Conservation (phyloP, 495 filamentous ascomycete species). For the Talaromyces wortmannii region DNA sequence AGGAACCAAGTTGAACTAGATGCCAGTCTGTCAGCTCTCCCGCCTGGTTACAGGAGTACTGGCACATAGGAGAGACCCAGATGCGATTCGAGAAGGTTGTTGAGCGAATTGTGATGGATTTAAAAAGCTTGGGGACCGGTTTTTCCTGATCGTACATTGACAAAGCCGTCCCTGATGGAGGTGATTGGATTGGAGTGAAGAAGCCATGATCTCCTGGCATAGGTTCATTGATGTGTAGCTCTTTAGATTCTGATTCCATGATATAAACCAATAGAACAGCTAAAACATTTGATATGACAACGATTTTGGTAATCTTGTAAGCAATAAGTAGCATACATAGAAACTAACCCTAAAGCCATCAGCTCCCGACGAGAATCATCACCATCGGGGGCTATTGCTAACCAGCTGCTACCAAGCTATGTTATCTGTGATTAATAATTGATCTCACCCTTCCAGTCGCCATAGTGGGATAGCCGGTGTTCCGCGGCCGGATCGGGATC, state of each 20-base stretch:
- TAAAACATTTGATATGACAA: neutral
- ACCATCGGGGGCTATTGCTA: neutral
- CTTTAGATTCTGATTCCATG: neutral
- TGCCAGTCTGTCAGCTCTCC: constrained; percentile 51
- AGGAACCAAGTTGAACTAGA: constrained; percentile 48
- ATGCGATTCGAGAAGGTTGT: constrained; percentile 59
- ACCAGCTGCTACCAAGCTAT: neutral
- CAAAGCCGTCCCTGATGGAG: neutral
- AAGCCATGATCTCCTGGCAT: neutral
- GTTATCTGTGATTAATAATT: neutral
- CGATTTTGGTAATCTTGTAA: neutral
- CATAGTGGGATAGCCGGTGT: neutral
- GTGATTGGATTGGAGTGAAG: neutral
- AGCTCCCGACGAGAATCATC: neutral
- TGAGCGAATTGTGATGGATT: constrained; percentile 51
- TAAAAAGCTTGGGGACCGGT: constrained; percentile 40
- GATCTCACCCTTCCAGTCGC: neutral
- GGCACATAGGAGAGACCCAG: constrained; percentile 40
- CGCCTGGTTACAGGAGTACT: constrained; percentile 51
- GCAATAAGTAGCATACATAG: neutral
- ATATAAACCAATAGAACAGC: neutral
- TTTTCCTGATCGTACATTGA: neutral
- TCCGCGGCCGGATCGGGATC: neutral
- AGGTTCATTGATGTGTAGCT: neutral
- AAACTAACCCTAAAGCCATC: neutral